Conservation (phyloP, 2,329 filamentous ascomycete species). For the Trichoderma sp. region DNA sequence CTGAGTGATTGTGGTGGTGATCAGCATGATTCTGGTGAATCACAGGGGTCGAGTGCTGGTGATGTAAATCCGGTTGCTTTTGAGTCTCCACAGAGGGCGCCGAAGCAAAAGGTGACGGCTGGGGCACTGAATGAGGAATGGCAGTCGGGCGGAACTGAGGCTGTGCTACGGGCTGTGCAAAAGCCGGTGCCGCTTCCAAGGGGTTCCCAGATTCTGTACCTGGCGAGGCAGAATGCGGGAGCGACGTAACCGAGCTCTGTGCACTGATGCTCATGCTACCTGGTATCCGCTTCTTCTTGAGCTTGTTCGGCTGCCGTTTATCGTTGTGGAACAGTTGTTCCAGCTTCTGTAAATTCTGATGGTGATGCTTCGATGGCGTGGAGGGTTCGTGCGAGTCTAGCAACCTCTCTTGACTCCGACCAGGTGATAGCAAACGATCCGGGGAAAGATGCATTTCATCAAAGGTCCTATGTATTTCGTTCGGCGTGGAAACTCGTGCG, state of each 20-base stretch:
- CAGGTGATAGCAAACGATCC: conserved; percentile 32
- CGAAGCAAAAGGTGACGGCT: conserved; percentile 11
- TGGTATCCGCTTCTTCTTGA: conserved; percentile 80
- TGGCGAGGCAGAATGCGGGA: conserved; percentile 51
- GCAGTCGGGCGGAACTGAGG: conserved; percentile 21
- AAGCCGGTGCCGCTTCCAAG: conserved; percentile 35
- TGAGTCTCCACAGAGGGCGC: conserved; percentile 6
- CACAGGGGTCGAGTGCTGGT: conserved; percentile 20
- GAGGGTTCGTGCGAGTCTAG: conserved; percentile 41
- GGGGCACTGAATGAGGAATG: conserved; percentile 15
- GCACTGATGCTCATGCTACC: conserved; percentile 80
- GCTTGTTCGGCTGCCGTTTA: conserved; percentile 78
- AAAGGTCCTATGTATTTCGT: conserved; percentile 30
- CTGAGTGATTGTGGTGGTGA: conserved; percentile 44
- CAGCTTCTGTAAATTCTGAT: conserved; percentile 62
- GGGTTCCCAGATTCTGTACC: conserved; percentile 46
- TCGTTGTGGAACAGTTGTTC: conserved; percentile 67
- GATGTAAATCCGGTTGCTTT: conserved; percentile 23
- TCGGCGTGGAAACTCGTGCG: conserved; percentile 26
- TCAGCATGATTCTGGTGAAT: conserved; percentile 28
- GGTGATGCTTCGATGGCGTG: conserved; percentile 65
- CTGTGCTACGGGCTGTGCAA: conserved; percentile 18
- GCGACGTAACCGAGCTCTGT: conserved; percentile 81
- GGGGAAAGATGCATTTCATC: conserved; percentile 29
- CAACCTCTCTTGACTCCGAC: conserved; percentile 49